Base-by-base conservation (phyloP, 805 yeast species). In the Wickerhamiella allomyrinae region DNA sequence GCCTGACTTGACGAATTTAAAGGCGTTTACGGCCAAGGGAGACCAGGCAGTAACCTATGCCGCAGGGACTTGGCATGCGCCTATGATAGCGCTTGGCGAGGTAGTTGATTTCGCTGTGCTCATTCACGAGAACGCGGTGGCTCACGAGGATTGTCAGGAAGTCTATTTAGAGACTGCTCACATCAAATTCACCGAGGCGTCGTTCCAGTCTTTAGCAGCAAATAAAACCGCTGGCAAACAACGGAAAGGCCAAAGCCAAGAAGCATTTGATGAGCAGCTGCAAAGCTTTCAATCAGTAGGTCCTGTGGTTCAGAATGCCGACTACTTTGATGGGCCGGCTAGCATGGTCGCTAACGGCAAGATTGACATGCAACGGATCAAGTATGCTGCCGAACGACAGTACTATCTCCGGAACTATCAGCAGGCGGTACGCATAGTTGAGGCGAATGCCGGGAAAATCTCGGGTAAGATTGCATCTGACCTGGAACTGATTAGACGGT, bases 41-140 rank as follows among this genome's bases (percentile, higher is more conserved):
- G 78, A 82, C 57, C 95, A 86, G 55, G 82, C 94, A 0, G 85
- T 87, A 3, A 87, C 95, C 0, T 86, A 86, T 57, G 93, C 86
- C 0, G 73, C 48, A 10, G 84, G 80, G 1, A 73, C 79, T 4
- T 87, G 97, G 97, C 97, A 87, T 57, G 94, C 96, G 0, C 96
- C 97, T 3, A 87, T 87, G 97, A 79, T 89, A 19, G 89, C 84
- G 2, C 58, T 85, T 8, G 79, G 77, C 25, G 43, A 34, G n/a
- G 63, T 65, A 4, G 62, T 78, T 11, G 95, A 89, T 55, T 89
- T 87, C 62, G 87, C 84, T 2, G 96, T 89, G n/a, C 63, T 86
- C 41, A 78, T 84, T 24, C 80, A 80, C 56, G 96, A 87, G 53
- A 83, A 82, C 49, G 89, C 84, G 1, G 77, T 81, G 5, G 67